Evolutionary conservation across 805 yeast genomes (phyloP).

Genomic region (Jamesozyma spencerorum): DNA sequence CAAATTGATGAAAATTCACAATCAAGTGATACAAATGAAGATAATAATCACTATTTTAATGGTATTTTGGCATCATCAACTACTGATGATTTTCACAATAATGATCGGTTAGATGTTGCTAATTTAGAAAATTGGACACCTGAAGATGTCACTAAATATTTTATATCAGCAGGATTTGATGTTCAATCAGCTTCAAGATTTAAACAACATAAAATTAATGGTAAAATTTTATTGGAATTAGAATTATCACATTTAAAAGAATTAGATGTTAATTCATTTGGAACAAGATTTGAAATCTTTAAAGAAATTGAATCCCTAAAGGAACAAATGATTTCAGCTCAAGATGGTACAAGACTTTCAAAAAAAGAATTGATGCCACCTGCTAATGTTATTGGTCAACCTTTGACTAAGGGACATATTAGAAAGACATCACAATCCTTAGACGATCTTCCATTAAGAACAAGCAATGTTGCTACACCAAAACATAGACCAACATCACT

Average conservation of each 20-base stretch:
- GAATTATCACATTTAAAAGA: slow-evolving; percentile 84
- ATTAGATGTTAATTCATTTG: slow-evolving; percentile 84
- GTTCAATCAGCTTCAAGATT: slow-evolving; percentile 67
- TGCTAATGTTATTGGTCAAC: slow-evolving; percentile 23
- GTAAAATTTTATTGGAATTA: slow-evolving; percentile 72
- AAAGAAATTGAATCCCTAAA: slow-evolving; percentile 73
- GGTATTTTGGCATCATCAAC: slow-evolving; percentile 1
- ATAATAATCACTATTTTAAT: no score
- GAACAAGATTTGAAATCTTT: slow-evolving; percentile 86
- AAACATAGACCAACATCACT: slow-evolving; percentile 14
- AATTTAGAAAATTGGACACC: slow-evolving; percentile 69
- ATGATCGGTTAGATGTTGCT: slow-evolving; percentile 4
- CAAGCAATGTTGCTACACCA: not conserved
- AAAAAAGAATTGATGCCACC: slow-evolving; percentile 33
- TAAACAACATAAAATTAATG: slow-evolving; percentile 80
- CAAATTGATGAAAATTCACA: slow-evolving; percentile 26
- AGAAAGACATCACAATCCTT: slow-evolving; percentile 16
- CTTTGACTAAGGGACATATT: slow-evolving; percentile 9
- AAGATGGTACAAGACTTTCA: not conserved
- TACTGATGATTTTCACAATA: slow-evolving; percentile 2
- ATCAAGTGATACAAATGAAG: not conserved
- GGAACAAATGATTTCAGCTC: slow-evolving; percentile 5
- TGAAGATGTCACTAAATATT: slow-evolving; percentile 71
- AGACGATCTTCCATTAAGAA: slow-evolving; percentile 14
- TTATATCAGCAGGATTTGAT: slow-evolving; percentile 66